phyloP scores from a whole-genome alignment of 768 basidiomycete genomes.

The Coprinopsis cinerea region DNA sequence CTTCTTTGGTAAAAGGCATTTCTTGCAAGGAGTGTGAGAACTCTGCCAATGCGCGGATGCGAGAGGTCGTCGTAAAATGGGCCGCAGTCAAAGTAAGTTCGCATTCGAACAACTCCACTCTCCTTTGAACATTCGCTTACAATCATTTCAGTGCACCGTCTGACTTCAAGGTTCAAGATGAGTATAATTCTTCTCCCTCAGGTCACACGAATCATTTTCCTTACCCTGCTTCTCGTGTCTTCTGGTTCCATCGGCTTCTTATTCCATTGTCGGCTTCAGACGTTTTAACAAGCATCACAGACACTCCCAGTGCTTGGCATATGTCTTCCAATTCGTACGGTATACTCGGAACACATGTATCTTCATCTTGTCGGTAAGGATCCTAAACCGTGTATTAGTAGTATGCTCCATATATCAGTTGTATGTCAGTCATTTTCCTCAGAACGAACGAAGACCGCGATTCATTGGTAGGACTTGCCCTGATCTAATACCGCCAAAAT shows the following conservation, averaged over 20 bases:
- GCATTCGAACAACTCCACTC: neutral
- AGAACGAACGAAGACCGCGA: too few relatives aligned
- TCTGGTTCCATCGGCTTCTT: too few relatives aligned
- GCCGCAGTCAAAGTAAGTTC: slow-evolving; percentile 44
- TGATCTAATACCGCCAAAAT: too few relatives aligned
- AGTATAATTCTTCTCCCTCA: slow-evolving; percentile 22
- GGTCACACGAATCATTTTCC: neutral
- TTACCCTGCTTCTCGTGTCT: too few relatives aligned
- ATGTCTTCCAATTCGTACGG: neutral
- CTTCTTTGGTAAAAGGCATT: slow-evolving; percentile 42
- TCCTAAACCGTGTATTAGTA: too few relatives aligned
- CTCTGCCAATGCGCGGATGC: slow-evolving; percentile 39
- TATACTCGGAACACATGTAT: neutral
- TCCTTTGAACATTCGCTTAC: neutral
- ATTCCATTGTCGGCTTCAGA: too few relatives aligned
- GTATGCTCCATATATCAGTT: too few relatives aligned
- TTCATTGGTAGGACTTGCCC: too few relatives aligned
- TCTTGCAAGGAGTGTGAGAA: slow-evolving; percentile 40
- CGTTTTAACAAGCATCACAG: too few relatives aligned
- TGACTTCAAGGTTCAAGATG: slow-evolving; percentile 36
- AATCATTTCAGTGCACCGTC: slow-evolving; percentile 10
- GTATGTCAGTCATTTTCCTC: too few relatives aligned
- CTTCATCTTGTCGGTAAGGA: too few relatives aligned
- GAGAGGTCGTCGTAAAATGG: slow-evolving; percentile 45
- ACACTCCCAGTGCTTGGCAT: neutral